Base-by-base conservation (phyloP, 2,329 filamentous ascomycete species). In the Nemania abortiva region DNA sequence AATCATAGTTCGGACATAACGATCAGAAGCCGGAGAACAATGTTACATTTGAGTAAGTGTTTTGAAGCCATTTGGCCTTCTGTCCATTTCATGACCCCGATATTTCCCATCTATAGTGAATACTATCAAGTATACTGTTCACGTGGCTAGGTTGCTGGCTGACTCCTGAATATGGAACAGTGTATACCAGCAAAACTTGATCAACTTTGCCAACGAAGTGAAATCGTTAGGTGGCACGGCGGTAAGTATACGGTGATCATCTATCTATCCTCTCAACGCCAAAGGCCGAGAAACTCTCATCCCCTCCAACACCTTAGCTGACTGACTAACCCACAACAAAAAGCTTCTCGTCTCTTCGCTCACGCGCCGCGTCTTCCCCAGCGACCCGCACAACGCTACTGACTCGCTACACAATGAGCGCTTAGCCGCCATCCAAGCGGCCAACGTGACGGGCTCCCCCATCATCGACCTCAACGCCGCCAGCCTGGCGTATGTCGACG, bases 1-100 rank as follows among this genome's bases (percentile, higher is more conserved):
- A 24, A 13, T 27, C n/a, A 10, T 20, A 90, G 82, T 90, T 90
- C 68, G 88, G 88, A 4, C 88, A 90, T 76, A 90, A 90, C 68
- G 88, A 90, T 75, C 88, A 86, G 73, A 90, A 89, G 71, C 66
- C 81, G 0, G 80, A 78, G 0, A 82, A 81, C 1, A 82, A 82
- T 55, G 80, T 90, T 56, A 79, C 81, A 0, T 74, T 87, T 0
- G 74, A 84, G 68, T 90, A 85, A 77, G 66, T 6, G 3, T 13
- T 3, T 15, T 13, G 1, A 49, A 31, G 3, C 11, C 9, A 15
- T 42, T 47, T n/a, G 13, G n/a, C 13, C 3, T 22, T 24, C 18
- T 2, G 20, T 42, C 22, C 47, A 15, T 54, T 47, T 53, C 18
- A 1, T 3, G 45, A 22, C 3, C 18, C 7, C 22, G 45, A 20